Evolutionary conservation across 1,139 yeast species (phyloP).

Genomic region (Protomyces inouyei): DNA sequence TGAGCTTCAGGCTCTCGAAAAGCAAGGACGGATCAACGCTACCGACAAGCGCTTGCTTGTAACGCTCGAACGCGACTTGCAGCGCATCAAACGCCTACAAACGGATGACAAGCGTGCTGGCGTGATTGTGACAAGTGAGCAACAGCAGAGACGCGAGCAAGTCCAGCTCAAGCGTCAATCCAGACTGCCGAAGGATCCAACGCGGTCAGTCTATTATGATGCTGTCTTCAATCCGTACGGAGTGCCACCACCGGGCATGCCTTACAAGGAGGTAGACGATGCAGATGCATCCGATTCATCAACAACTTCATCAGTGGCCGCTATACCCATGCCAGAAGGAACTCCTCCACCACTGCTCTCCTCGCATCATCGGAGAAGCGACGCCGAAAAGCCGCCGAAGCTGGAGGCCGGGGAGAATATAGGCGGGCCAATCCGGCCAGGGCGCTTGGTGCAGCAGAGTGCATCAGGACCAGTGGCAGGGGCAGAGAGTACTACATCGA

Average conservation of each 20-base stretch:
- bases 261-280: conserved; percentile 20
- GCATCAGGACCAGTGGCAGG: too few species aligned
- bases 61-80: conserved; percentile 8
- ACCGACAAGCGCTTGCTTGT: neutral
- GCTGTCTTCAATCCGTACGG: conserved; percentile 28
- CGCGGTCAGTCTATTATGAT: conserved; percentile 29
- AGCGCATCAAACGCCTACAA: conserved; percentile 2
- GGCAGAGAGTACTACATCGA: too few species aligned
- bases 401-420: neutral
- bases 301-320: conserved; percentile 22
- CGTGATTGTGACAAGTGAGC: conserved; percentile 9
- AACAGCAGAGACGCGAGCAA: neutral
- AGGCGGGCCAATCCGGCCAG: neutral
- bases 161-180: neutral
- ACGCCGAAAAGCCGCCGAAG: too few species aligned
- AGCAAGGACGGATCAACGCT: neutral
- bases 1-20: conserved; percentile 5
- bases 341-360: conserved; percentile 3
- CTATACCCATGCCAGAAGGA: conserved; percentile 28
- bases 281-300: conserved; percentile 1
- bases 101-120: conserved; percentile 3
- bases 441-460: neutral
- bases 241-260: conserved; percentile 31
- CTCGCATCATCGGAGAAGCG: neutral
- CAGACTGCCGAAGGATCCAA: conserved; percentile 24